Evolutionary conservation across 768 basidiomycete genomes (phyloP), one percentile per base, ranked within the genome.

Genomic region (Amanita exitialis): DNA sequence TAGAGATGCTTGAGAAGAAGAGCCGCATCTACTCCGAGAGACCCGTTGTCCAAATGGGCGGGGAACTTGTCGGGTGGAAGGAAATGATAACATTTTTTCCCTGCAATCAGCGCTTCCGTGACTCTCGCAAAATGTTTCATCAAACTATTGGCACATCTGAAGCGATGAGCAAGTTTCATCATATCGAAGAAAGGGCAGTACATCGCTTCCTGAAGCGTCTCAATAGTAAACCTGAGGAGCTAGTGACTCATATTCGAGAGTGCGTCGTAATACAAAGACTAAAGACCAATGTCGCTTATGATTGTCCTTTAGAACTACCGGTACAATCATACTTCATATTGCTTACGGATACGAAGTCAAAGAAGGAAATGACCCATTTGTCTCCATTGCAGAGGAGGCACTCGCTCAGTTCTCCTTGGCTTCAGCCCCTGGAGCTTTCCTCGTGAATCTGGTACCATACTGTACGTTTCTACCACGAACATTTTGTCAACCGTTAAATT

Each of bases 1-100:
- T 66, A n/a, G 72, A 78, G 25, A 64, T 79, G 63, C 71, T 80
- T n/a, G 73, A 79, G 32, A 73, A 71, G 54, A 75, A 72, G 52
- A 73, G 79, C 28, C 62, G 69, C n/a, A 69, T 73, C 32, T 80
- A 80, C 57, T 81, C 80, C 12, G 78, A 80, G 58, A 67, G 80
- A 30, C 77, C 80, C 0, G 49, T 65, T 18, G 57, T 69, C 35
- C 63, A 63, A 28, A 71, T 75, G 69, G 66, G 67, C 8, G 70
- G 69, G 6, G 69, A 72, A 34, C 63, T 77, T 13, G 73, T 67
- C 2, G 69, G 68, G 0, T 69, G 70, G 69, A 70, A 68, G 44
- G 59, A 67, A 49, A 62, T 65, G 0, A 61, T 72, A 13, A 67
- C 62, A 3, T 59, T 71, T 7, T 13, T 65, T 21, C 65, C 66